Evolutionary conservation across 805 yeast species (phyloP), one percentile per base, ranked within the genome.

Genomic region (Suhomyces tanzawaensis): DNA sequence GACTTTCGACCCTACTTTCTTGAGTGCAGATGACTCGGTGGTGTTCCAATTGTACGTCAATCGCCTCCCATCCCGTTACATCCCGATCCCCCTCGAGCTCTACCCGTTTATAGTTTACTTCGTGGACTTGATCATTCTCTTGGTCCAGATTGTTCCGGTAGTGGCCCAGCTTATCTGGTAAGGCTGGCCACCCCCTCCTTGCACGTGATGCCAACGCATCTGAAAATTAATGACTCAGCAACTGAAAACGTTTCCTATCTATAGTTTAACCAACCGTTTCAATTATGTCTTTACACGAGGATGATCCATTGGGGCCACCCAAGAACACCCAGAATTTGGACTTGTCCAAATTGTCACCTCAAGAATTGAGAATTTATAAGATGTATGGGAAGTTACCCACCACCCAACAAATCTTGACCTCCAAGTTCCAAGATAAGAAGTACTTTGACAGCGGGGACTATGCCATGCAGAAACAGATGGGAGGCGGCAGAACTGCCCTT

Each of bases 361-460:
- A 89, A 54, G 97, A 90, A 58, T 70, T 82, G 56, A 81, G 81
- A 44, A 68, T 90, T 16, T 83, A 81, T 62, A 81, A 77, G 52
- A 64, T 89, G 68, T 89, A 90, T 60, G 97, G 96, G 21, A 85
- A 81, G 56, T 66, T 89, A 34, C 97, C 96, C 17, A 76, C 89
- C 19, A 82, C 79, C 40, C 81, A 82, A 40, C 95, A 88, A 46
- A 69, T 89, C 15, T 69, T 89, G 36, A 74, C 83, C 36, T 77
- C 82, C 44, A 86, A 84, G 57, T 66, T 86, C 51, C 85, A 85
- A 61, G 96, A 89, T 47, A 78, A 95, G 52, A 90, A 88, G 66
- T 89, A 85, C 61, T 90, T 89, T 54, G 97, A 89, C 56, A 84
- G 95, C 45, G 96, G 96, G 7, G 97, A 89, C 62, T 89, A 89